Conservation (phyloP, 768 basidiomycete genomes). For the Phanerodontia chrysosporium region DNA sequence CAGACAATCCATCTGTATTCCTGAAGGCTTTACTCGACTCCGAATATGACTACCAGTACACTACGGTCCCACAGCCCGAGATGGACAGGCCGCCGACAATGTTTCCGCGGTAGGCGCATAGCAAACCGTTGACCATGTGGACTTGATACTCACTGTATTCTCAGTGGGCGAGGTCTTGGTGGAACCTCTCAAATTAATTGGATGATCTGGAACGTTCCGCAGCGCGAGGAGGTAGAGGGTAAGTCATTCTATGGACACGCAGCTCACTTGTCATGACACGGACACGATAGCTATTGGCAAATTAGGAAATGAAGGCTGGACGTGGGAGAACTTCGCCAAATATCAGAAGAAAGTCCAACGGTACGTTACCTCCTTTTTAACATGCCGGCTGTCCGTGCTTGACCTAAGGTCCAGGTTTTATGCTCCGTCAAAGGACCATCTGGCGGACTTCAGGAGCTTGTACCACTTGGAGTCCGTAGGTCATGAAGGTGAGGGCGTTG, state of each 20-base stretch:
- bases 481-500: background rate
- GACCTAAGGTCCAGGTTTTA: background rate
- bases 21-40: slow-evolving; percentile 4
- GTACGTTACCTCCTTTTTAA: background rate
- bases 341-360: background rate
- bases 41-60: slow-evolving; percentile 14
- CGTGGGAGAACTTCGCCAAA: slow-evolving; percentile 5
- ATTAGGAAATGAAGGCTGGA: slow-evolving; percentile 12
- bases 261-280: no score
- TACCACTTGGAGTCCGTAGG: background rate
- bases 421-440: background rate
- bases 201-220: background rate
- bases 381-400: background rate
- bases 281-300: slow-evolving; percentile 4
- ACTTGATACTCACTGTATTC: background rate
- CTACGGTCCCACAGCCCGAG: slow-evolving; percentile 10
- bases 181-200: slow-evolving; percentile 7
- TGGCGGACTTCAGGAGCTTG: background rate
- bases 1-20: background rate
- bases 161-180: slow-evolving; percentile 5
- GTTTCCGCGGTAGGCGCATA: background rate
- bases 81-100: background rate
- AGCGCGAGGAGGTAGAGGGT: slow-evolving; percentile 1
- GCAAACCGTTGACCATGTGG: background rate
- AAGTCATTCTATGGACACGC: background rate